Conservation (phyloP, 192 early-diverging fungal species). For the Coemansia asiatica region DNA sequence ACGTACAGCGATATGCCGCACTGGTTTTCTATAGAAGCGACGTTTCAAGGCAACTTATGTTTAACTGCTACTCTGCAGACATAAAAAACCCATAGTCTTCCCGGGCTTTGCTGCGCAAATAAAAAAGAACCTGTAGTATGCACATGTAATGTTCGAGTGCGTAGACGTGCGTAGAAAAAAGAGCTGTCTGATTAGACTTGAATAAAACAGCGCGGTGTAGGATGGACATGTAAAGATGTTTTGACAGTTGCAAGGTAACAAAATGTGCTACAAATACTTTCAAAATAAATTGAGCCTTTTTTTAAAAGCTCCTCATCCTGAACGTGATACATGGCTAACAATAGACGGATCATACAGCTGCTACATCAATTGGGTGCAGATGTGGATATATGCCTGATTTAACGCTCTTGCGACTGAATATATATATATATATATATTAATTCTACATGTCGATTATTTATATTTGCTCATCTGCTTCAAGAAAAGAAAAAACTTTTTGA, state of each 20-base stretch:
- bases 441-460: neutral
- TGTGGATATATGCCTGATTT: neutral
- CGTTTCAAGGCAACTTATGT: neutral
- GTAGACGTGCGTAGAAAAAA: neutral
- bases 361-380: neutral
- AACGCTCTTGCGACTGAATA: neutral
- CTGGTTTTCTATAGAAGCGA: neutral
- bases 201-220: neutral
- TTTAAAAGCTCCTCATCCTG: neutral
- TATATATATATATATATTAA: neutral
- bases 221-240: neutral
- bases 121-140: neutral
- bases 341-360: neutral
- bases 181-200: neutral
- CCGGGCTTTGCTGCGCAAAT: neutral
- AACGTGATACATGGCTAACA: neutral
- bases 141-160: neutral
- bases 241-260: neutral
- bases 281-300: neutral
- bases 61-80: neutral
- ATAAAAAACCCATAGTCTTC: neutral
- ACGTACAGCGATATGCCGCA: neutral
- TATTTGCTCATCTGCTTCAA: neutral
- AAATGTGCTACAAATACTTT: neutral
- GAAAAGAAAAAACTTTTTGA: neutral